Evolutionary conservation across 2,329 filamentous ascomycete genomes (phyloP), one percentile per base, ranked within the genome.

Genomic region (Lasiodiplodia hormozganensis): DNA sequence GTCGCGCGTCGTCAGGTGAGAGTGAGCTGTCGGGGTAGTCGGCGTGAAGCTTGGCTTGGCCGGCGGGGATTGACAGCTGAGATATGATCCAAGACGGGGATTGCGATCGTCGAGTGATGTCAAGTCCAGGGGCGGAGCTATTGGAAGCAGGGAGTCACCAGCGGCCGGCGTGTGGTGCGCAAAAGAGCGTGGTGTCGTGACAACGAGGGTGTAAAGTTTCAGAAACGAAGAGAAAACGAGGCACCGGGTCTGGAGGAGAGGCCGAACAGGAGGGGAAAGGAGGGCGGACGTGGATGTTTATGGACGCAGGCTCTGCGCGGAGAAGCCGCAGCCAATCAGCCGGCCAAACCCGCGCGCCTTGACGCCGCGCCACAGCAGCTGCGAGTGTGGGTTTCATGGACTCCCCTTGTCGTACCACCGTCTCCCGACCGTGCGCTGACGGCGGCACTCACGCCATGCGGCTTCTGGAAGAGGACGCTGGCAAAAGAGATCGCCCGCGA

Each of bases 351-450:
- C 53, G 64, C 38, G 38, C 53, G 54, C 62, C 52, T 54, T 65
- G 62, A 56, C 54, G 58, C 58, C 40, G 58, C 57, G 57, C 57
- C 57, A 60, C 57, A 60, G 57, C 57, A 60, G 57, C 57, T 23
- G 57, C 40, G 40, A 3, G 58, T 10, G 58, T 10, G 58, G 58
- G 58, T 51, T 62, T 51, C 58, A 51, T 51, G 58, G 58, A 60
- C 58, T 62, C 58, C 58, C 58, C 58, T 62, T 23, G 64, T 57
- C 64, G 64, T 67, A 67, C 64, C 38, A 67, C 53, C 43, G 25
- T 62, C 40, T 49, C 40, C 40, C 58, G 58, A 62, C 58, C 58
- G 58, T 62, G 58, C 58, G 58, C 56, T 28, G 40, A 49, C 25
- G 18, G 28, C 38, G 49, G 53, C 31, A 7, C 64, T 58, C 64